A percentile compares a stretch with the other conserved stretches of the same genome.
Conservation (phyloP, 768 basidiomycete species). For the Mycena rosella region DNA sequence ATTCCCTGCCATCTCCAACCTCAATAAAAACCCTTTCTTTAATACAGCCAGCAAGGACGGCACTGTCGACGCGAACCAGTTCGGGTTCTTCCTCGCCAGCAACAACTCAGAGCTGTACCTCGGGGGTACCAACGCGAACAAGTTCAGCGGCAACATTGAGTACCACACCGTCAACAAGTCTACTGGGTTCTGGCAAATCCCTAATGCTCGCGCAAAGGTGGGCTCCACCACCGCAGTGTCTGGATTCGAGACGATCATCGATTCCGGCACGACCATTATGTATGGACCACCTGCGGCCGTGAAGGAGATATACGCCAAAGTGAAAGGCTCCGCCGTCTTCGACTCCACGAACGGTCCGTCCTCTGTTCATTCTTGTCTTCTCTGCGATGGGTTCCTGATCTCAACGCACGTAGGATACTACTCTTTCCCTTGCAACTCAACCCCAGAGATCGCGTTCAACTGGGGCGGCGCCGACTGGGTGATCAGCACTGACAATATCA, state of each 20-base stretch:
- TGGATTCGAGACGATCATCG: conserved; percentile 45
- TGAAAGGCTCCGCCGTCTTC: conserved; percentile 16
- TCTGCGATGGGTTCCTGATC: not conserved
- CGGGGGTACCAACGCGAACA: conserved; percentile 59
- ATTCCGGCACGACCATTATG: conserved; percentile 53
- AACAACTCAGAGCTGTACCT: conserved; percentile 62
- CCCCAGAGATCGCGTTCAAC: conserved; percentile 47
- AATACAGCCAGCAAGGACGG: conserved; percentile 53
- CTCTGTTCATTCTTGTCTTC: not conserved
- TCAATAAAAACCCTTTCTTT: conserved; percentile 51
- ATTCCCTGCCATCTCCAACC: conserved; percentile 49
- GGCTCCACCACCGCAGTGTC: conserved; percentile 12
- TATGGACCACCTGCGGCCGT: conserved; percentile 40
- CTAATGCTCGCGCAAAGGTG: conserved; percentile 31
- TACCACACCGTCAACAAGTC: conserved; percentile 41
- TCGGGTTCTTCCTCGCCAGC: conserved; percentile 59
- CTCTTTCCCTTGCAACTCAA: conserved; percentile 41
- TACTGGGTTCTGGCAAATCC: conserved; percentile 45
- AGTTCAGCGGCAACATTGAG: conserved; percentile 59
- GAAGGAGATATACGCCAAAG: conserved; percentile 18
- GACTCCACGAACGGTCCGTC: conserved; percentile 13
- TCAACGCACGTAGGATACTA: conserved; percentile 5
- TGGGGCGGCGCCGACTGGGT: conserved; percentile 53
- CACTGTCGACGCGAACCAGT: conserved; percentile 48
- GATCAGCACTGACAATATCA: conserved; percentile 58